These are phyloP conservation scores for Pholiota adiposa DNA, from an alignment of 1,284 basidiomycete species.

Conservation along the genomic window DNA sequence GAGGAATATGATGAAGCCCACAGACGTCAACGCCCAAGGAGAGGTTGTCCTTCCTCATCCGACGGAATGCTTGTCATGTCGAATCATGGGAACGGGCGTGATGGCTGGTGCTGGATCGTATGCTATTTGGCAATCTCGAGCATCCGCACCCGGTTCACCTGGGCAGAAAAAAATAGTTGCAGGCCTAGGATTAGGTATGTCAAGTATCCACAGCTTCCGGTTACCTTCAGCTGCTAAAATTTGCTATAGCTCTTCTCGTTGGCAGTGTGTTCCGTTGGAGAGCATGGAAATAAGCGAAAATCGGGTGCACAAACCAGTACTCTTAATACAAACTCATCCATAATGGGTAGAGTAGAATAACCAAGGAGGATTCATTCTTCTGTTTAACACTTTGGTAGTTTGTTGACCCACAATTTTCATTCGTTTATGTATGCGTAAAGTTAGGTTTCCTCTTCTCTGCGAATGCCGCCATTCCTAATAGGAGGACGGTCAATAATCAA, in stretches of 20 bases:
- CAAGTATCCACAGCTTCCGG: background rate
- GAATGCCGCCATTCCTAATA: conserved; percentile 93
- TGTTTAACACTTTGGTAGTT: background rate
- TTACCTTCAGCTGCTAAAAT: conserved; percentile 3
- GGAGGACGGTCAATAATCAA: conserved; percentile 9
- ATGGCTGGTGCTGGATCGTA: conserved; percentile 54
- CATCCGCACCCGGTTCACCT: conserved; percentile 47
- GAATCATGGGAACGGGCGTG: conserved; percentile 52
- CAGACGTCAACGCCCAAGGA: background rate
- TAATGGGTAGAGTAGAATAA: background rate
- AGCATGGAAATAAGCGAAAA: conserved; percentile 27
- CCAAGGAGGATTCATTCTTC: background rate
- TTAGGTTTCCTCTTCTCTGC: conserved; percentile 95
- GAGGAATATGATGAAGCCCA: background rate
- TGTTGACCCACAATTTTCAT: background rate
- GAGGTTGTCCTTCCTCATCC: conserved; percentile 6
- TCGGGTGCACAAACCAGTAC: background rate
- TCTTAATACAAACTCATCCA: background rate
- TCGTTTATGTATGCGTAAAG: conserved; percentile 64
- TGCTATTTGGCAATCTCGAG: conserved; percentile 52
- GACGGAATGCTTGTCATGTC: conserved; percentile 54
- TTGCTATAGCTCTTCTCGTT: conserved; percentile 36
- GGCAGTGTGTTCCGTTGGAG: conserved; percentile 46
- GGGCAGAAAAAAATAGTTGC: conserved; percentile 50
- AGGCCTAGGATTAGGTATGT: conserved; percentile 54